These are phyloP conservation scores for Phytophthora pluvialis DNA, from an alignment of 352 stramenopile species.

Conservation along the genomic window DNA sequence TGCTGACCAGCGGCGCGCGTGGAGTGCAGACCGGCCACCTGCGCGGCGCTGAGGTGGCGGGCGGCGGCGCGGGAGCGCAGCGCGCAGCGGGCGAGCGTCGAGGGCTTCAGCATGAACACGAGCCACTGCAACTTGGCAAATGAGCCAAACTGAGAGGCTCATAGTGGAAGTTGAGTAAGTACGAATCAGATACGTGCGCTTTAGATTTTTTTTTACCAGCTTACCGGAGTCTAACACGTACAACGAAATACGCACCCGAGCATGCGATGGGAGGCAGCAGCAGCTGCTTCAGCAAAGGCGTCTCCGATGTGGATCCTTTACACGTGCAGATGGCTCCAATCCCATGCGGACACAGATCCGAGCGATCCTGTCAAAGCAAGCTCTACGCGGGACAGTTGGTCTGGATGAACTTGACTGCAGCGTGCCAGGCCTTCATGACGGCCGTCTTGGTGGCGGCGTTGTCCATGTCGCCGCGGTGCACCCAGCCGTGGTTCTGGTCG, in stretches of 20 bases:
- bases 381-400: slow-evolving; percentile 53
- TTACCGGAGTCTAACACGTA: neutral
- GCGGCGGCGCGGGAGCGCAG: neutral
- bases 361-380: slow-evolving; percentile 2
- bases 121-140: slow-evolving; percentile 6
- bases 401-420: slow-evolving; percentile 67
- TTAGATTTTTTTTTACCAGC: neutral
- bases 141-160: slow-evolving; percentile 10
- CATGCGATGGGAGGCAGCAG: slow-evolving; percentile 8
- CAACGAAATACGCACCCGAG: neutral
- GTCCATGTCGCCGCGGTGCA: slow-evolving; percentile 81
- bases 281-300: slow-evolving; percentile 12
- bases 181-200: slow-evolving; percentile 12
- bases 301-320: slow-evolving; percentile 1
- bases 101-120: slow-evolving; percentile 14
- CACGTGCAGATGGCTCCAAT: neutral
- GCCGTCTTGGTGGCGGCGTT: slow-evolving; percentile 66
- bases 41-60: slow-evolving; percentile 7
- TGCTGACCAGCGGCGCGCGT: slow-evolving; percentile 11
- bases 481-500: slow-evolving; percentile 82
- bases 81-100: slow-evolving; percentile 17
- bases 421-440: slow-evolving; percentile 71
- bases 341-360: neutral
- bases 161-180: slow-evolving; percentile 1
- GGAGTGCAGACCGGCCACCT: slow-evolving; percentile 14